Evolutionary conservation across 2,329 filamentous ascomycete genomes (phyloP).

Genomic region (Penicillium sp.): DNA sequence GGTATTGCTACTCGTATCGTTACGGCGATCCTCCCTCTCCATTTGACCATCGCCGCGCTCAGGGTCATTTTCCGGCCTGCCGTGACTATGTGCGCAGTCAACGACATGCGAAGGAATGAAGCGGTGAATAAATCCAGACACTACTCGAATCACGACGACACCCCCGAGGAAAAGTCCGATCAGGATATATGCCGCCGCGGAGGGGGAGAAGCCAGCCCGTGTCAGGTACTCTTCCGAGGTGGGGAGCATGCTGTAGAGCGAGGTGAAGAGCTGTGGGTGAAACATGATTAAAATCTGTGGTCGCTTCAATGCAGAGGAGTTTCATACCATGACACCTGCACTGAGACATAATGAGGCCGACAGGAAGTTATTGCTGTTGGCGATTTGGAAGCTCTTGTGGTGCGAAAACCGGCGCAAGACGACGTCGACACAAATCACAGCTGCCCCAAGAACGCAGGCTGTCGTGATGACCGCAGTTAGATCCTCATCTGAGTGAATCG

Average conservation of each 20-base stretch:
- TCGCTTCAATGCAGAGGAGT: no score
- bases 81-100: constrained; percentile 46
- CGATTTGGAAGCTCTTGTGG: constrained; percentile 72
- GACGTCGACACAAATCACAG: constrained; percentile 80
- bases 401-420: constrained; percentile 67
- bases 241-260: constrained; percentile 87
- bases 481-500: background rate
- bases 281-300: background rate
- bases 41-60: constrained; percentile 27
- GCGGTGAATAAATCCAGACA: constrained; percentile 43
- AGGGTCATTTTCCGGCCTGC: constrained; percentile 30
- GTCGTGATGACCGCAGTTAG: constrained; percentile 5
- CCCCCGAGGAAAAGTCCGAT: constrained; percentile 46
- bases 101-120: constrained; percentile 48
- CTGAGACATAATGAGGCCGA: constrained; percentile 84
- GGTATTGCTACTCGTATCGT: constrained; percentile 12
- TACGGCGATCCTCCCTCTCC: constrained; percentile 20
- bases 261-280: constrained; percentile 68
- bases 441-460: constrained; percentile 64
- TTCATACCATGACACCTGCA: constrained; percentile 85
- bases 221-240: constrained; percentile 73
- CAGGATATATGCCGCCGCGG: constrained; percentile 52
- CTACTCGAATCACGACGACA: constrained; percentile 42
- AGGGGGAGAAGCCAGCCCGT: constrained; percentile 60
- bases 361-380: constrained; percentile 82